Percentiles rank a stretch among this genome's conserved stretches.
phyloP scores from a whole-genome alignment of 2,329 filamentous ascomycete species.

The Fusarium sp. region DNA sequence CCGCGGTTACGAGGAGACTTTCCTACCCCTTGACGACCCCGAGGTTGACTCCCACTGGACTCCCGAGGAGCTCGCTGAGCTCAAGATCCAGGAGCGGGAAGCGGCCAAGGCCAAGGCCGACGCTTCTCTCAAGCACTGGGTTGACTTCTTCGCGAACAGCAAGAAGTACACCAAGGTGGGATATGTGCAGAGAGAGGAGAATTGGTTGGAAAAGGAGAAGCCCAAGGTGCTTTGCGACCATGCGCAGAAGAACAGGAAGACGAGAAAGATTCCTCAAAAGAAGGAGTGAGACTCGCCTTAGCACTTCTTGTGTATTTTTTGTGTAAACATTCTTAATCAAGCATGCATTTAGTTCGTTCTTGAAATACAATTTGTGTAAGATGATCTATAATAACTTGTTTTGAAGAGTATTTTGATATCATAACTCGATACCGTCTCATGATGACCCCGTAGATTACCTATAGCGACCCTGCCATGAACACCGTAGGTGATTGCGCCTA shows the following conservation, averaged over 20 bases:
- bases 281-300: slow-evolving; percentile 8
- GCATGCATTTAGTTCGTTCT: not conserved
- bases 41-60: slow-evolving; percentile 72
- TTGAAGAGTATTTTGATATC: slow-evolving; percentile 19
- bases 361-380: not conserved
- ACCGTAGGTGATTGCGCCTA: slow-evolving; percentile 30
- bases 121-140: slow-evolving; percentile 83
- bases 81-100: slow-evolving; percentile 74
- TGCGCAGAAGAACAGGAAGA: slow-evolving; percentile 72
- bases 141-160: slow-evolving; percentile 83
- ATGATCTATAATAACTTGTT: slow-evolving; percentile 27
- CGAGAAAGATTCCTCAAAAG: slow-evolving; percentile 59
- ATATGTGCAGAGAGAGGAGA: slow-evolving; percentile 73
- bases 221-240: slow-evolving; percentile 77
- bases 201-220: slow-evolving; percentile 74
- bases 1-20: slow-evolving; percentile 90
- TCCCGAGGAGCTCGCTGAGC: slow-evolving; percentile 65
- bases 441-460: slow-evolving; percentile 4
- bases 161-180: slow-evolving; percentile 88
- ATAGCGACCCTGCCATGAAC: slow-evolving; percentile 17
- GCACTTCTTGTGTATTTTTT: not conserved
- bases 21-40: slow-evolving; percentile 74
- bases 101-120: slow-evolving; percentile 76
- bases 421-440: slow-evolving; percentile 23
- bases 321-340: not conserved